Evolutionary conservation across 108 stramenopile genomes (phyloP).

Genomic region (Cyclotella sp.): DNA sequence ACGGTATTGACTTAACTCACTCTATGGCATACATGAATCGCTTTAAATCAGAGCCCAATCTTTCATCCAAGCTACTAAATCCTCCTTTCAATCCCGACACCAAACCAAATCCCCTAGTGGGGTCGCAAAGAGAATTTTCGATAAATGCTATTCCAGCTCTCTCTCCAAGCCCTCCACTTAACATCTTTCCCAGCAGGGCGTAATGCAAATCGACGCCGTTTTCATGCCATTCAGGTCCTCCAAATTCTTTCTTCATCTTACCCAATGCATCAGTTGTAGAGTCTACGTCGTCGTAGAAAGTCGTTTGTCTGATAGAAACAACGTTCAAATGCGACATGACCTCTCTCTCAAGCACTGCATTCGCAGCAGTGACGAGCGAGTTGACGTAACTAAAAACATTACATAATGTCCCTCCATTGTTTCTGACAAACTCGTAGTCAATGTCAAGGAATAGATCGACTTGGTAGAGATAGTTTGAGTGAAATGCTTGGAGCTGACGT

Average conservation of each 20-base stretch:
- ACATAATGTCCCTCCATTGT: slow-evolving; percentile 7
- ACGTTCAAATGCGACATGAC: slow-evolving; percentile 9
- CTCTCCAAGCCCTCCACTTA: neutral
- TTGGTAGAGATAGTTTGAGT: slow-evolving; percentile 14
- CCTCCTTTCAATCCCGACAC: neutral
- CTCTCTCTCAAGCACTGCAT: slow-evolving; percentile 15
- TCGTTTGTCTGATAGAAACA: neutral
- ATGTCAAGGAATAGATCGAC: slow-evolving; percentile 8
- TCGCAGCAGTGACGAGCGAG: slow-evolving; percentile 21
- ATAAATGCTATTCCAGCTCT: neutral
- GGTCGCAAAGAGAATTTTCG: slow-evolving; percentile 3
- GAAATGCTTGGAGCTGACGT: neutral
- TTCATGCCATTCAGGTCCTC: neutral
- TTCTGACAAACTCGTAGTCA: slow-evolving; percentile 1
- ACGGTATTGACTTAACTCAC: neutral
- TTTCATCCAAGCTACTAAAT: slow-evolving; percentile 10
- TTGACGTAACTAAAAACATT: slow-evolving; percentile 7
- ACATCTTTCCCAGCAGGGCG: slow-evolving; percentile 11
- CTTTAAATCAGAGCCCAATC: slow-evolving; percentile 14
- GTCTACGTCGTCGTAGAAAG: neutral
- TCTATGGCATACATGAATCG: slow-evolving; percentile 6
- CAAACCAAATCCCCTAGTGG: neutral
- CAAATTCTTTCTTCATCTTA: slow-evolving; percentile 1
- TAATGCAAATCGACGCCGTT: slow-evolving; percentile 19
- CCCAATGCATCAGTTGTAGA: neutral